Evolutionary conservation across 192 early-diverging fungal genomes (phyloP).

Genomic region (Rhizophagus prolifer): DNA sequence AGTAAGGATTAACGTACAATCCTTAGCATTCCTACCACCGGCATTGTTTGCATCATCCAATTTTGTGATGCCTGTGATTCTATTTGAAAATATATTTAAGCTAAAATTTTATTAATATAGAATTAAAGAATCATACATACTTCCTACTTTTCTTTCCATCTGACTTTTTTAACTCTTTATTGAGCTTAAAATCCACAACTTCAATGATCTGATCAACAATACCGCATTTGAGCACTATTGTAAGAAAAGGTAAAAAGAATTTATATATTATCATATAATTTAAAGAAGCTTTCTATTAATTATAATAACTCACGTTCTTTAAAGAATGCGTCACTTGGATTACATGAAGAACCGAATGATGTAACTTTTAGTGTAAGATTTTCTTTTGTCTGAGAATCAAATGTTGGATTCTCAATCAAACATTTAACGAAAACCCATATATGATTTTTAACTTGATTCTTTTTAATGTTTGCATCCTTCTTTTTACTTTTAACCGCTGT

Average conservation of each 20-base stretch:
- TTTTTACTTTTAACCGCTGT: constrained; percentile 75
- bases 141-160: constrained; percentile 55
- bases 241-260: constrained; percentile 29
- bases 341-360: constrained; percentile 81
- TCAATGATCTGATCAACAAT: constrained; percentile 80
- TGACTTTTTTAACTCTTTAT: constrained; percentile 82
- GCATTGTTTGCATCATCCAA: constrained; percentile 95
- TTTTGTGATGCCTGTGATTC: constrained; percentile 70
- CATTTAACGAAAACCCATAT: constrained; percentile 63
- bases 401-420: constrained; percentile 91
- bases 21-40: constrained; percentile 62
- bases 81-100: too few species aligned
- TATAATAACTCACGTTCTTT: constrained; percentile 60
- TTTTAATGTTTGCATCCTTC: constrained; percentile 68
- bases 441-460: constrained; percentile 84
- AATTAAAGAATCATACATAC: too few species aligned
- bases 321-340: constrained; percentile 34
- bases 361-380: constrained; percentile 79
- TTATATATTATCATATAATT: too few species aligned
- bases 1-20: constrained; percentile 95
- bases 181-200: constrained; percentile 68
- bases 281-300: too few species aligned
- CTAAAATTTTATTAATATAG: too few species aligned
- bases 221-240: constrained; percentile 66
- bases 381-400: constrained; percentile 99